A percentile compares a stretch with the other conserved stretches of the same genome.
These are phyloP conservation scores for Pythium oligandrum DNA, from an alignment of 352 stramenopile genomes.

Conservation along the genomic window DNA sequence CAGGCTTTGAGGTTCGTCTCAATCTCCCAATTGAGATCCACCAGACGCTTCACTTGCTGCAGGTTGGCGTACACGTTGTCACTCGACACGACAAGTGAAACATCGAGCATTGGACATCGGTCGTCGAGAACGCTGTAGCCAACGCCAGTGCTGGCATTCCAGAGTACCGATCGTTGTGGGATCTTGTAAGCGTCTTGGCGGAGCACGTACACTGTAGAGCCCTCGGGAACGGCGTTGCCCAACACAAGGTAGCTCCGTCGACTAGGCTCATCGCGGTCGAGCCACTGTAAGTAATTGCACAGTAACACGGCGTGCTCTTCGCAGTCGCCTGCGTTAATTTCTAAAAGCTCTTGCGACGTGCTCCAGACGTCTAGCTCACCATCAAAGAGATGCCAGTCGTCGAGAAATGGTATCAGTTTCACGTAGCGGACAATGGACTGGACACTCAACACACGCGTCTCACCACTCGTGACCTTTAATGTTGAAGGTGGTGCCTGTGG, in stretches of 20 bases:
- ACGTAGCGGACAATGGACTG: slow-evolving; percentile 81
- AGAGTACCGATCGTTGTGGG: slow-evolving; percentile 60
- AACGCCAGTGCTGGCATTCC: slow-evolving; percentile 84
- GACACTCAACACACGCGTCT: slow-evolving; percentile 15
- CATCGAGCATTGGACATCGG: slow-evolving; percentile 79
- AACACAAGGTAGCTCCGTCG: slow-evolving; percentile 79
- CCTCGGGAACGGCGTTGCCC: slow-evolving; percentile 80
- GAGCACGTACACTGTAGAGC: slow-evolving; percentile 86
- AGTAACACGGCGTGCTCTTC: slow-evolving; percentile 92
- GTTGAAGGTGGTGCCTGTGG: slow-evolving; percentile 63
- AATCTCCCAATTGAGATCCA: slow-evolving; percentile 81
- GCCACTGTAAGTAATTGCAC: slow-evolving; percentile 87
- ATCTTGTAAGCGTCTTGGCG: slow-evolving; percentile 46
- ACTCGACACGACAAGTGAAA: slow-evolving; percentile 82
- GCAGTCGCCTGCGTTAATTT: slow-evolving; percentile 82
- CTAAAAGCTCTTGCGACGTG: slow-evolving; percentile 88
- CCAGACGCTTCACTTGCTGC: slow-evolving; percentile 39
- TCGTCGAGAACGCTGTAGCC: slow-evolving; percentile 73
- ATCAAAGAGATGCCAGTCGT: slow-evolving; percentile 88
- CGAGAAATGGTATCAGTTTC: slow-evolving; percentile 87
- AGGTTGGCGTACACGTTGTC: slow-evolving; percentile 91
- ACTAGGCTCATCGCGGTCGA: slow-evolving; percentile 49
- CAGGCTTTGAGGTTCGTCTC: slow-evolving; percentile 73
- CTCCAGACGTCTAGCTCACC: slow-evolving; percentile 83
- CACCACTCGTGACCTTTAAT: slow-evolving; percentile 1